Evolutionary conservation across 1,139 yeast genomes (phyloP).

Genomic region (Suhomyces chickasaworum): DNA sequence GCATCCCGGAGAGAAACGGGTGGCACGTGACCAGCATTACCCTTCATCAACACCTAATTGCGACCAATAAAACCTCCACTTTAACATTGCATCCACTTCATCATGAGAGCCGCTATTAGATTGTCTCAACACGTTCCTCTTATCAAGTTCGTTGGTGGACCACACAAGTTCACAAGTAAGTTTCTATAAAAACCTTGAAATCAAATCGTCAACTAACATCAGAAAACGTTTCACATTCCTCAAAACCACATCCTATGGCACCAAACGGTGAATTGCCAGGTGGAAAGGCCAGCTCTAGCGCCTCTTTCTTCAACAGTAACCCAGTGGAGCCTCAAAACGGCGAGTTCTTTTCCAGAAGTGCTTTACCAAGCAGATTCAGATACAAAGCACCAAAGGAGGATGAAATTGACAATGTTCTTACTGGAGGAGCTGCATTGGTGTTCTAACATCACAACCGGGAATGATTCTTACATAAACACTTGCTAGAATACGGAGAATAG

Average conservation of each 20-base stretch:
- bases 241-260: slow-evolving; percentile 51
- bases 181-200: neutral
- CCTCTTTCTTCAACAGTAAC: slow-evolving; percentile 30
- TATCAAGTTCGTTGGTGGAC: slow-evolving; percentile 65
- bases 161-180: slow-evolving; percentile 53
- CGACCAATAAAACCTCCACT: slow-evolving; percentile 9
- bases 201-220: slow-evolving; percentile 21
- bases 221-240: slow-evolving; percentile 30
- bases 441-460: slow-evolving; percentile 21
- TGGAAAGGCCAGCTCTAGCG: slow-evolving; percentile 18
- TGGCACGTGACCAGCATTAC: slow-evolving; percentile 5
- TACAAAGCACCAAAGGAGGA: slow-evolving; percentile 58
- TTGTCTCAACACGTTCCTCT: slow-evolving; percentile 52
- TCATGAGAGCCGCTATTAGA: slow-evolving; percentile 35
- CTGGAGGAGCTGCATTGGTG: slow-evolving; percentile 72
- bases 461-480: neutral
- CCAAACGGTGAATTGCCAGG: slow-evolving; percentile 53
- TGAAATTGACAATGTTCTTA: slow-evolving; percentile 73
- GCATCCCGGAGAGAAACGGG: slow-evolving; percentile 4
- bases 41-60: slow-evolving; percentile 2
- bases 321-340: slow-evolving; percentile 48
- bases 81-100: slow-evolving; percentile 5
- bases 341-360: slow-evolving; percentile 58
- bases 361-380: slow-evolving; percentile 71
- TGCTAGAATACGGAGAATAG: neutral